Percentiles rank a stretch among this genome's conserved stretches.
Conservation (phyloP, 179 eudicot species). For the Silene vulgaris region DNA sequence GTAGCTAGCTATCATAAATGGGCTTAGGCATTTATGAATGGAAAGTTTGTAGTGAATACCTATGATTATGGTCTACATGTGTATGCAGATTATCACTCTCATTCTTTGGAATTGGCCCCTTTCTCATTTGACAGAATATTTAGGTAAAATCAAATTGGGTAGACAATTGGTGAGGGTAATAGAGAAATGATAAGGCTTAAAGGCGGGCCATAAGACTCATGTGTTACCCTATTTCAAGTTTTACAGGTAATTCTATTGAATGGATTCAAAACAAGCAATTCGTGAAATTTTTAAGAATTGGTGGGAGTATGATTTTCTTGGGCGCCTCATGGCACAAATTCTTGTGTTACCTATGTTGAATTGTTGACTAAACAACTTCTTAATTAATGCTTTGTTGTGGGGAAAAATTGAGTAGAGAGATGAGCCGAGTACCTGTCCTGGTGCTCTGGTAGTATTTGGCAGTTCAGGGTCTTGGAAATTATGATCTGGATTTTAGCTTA, state of each 20-base stretch:
- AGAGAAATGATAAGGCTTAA: not conserved
- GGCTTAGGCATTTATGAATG: not conserved
- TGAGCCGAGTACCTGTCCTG: not conserved
- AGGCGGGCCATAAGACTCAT: not conserved
- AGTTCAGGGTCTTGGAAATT: not conserved
- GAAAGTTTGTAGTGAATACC: not conserved
- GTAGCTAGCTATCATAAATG: not conserved
- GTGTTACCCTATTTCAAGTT: not conserved
- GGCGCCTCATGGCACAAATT: not conserved
- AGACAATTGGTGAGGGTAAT: not conserved
- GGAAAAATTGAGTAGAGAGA: constrained; percentile 8
- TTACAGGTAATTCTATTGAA: no score
- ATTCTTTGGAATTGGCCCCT: not conserved
- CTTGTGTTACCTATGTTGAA: not conserved
- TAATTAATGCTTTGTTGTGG: not conserved
- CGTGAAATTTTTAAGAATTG: not conserved
- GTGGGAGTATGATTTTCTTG: not conserved
- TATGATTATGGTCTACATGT: not conserved
- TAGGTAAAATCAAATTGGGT: not conserved
- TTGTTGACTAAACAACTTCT: not conserved
- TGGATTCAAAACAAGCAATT: no score
- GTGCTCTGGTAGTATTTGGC: no score
- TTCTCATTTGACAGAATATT: not conserved
- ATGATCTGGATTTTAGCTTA: not conserved
- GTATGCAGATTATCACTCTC: not conserved